A percentile compares a stretch with the other conserved stretches of the same genome.
phyloP scores from a whole-genome alignment of 2,329 filamentous ascomycete species.

The Periconia digitata region DNA sequence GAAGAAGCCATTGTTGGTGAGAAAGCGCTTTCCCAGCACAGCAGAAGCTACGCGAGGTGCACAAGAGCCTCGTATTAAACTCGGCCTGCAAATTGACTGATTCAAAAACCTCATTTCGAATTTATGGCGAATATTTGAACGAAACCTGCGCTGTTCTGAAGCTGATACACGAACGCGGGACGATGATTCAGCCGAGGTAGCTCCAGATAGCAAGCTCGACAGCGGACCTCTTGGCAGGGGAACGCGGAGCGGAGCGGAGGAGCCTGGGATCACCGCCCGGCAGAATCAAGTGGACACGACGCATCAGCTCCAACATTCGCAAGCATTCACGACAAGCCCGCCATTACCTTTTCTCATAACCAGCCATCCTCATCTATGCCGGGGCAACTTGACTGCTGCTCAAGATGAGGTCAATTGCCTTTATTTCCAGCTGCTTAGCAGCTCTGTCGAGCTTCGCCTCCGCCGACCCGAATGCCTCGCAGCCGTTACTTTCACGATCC shows the following conservation, averaged over 20 bases:
- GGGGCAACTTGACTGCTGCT: slow-evolving; percentile 31
- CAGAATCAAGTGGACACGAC: slow-evolving; percentile 42
- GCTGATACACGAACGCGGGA: background rate
- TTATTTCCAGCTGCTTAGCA: slow-evolving; percentile 49
- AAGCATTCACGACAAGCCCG: slow-evolving; percentile 17
- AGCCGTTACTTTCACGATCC: slow-evolving; percentile 57
- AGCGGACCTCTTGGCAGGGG: slow-evolving; percentile 16
- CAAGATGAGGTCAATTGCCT: slow-evolving; percentile 44
- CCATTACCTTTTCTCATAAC: slow-evolving; percentile 7
- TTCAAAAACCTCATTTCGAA: slow-evolving; percentile 28
- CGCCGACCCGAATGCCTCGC: slow-evolving; percentile 60
- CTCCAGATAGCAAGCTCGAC: slow-evolving; percentile 1
- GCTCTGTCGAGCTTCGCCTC: slow-evolving; percentile 63
- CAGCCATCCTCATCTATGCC: slow-evolving; percentile 30
- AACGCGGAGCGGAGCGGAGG: slow-evolving; percentile 21
- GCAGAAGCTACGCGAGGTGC: background rate
- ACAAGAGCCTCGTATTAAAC: slow-evolving; percentile 8
- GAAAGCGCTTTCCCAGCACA: slow-evolving; percentile 21
- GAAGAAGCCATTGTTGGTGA: slow-evolving; percentile 57
- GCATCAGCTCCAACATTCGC: slow-evolving; percentile 33
- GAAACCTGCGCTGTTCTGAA: background rate
- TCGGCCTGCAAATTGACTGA: slow-evolving; percentile 19
- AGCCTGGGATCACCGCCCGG: slow-evolving; percentile 12
- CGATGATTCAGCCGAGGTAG: no score
- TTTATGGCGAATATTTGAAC: slow-evolving; percentile 1